Evolutionary conservation across 345 rosid species (phyloP).

Genomic region (Cardamine occulta): DNA sequence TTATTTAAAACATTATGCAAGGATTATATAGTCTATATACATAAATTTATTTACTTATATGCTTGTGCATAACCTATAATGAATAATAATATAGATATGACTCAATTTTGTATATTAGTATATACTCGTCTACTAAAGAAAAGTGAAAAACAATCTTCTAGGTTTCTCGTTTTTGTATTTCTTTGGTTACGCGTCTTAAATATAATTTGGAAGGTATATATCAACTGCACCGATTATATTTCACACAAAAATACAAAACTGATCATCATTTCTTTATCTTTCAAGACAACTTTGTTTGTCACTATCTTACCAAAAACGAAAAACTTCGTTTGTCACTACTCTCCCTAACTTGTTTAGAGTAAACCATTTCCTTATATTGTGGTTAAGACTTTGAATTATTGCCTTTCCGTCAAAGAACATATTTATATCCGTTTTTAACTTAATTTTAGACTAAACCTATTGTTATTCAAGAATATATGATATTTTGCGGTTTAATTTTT

Average conservation of each 20-base stretch:
- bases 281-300: slow-evolving; percentile 12
- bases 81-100: background rate
- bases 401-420: slow-evolving; percentile 22
- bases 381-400: slow-evolving; percentile 38
- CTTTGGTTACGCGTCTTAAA: slow-evolving; percentile 9
- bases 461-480: background rate
- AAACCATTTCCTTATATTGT: slow-evolving; percentile 41
- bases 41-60: background rate
- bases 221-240: background rate
- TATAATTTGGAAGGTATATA: slow-evolving; percentile 1
- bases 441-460: background rate
- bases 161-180: background rate
- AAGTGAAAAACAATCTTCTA: background rate
- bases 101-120: background rate
- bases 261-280: slow-evolving; percentile 8
- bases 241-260: slow-evolving; percentile 28
- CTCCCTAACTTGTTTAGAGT: slow-evolving; percentile 19
- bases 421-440: slow-evolving; percentile 3
- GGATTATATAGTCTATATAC: background rate
- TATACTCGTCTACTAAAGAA: background rate
- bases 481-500: background rate
- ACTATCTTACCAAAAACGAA: no score
- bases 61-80: background rate
- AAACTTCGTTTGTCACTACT: background rate
- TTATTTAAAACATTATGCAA: background rate